phyloP scores from a whole-genome alignment of 495 filamentous ascomycete species.

The Penicillium parvum region DNA sequence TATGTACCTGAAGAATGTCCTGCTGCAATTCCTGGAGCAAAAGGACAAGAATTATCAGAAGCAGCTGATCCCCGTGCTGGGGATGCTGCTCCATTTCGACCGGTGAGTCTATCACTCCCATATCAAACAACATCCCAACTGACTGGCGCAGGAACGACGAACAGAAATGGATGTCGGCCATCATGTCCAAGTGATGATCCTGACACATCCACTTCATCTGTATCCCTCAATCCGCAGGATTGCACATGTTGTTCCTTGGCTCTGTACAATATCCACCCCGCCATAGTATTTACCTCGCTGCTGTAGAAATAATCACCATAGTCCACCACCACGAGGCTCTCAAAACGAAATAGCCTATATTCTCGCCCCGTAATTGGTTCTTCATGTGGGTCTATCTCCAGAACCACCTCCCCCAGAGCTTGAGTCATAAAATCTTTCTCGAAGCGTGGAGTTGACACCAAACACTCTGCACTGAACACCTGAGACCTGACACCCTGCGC shows the following conservation, averaged over 20 bases:
- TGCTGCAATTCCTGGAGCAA: conserved; percentile 91
- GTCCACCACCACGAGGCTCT: no score
- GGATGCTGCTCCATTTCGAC: conserved; percentile 88
- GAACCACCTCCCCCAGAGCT: not conserved
- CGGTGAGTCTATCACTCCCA: conserved; percentile 49
- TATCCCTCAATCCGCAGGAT: not conserved
- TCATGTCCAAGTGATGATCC: conserved; percentile 46
- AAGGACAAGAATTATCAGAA: conserved; percentile 86
- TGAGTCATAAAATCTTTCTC: not conserved
- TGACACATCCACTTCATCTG: not conserved
- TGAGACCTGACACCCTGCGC: no score
- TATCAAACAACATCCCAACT: conserved; percentile 4
- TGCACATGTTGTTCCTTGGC: not conserved
- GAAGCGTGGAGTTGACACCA: no score
- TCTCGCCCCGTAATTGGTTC: no score
- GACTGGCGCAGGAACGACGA: conserved; percentile 62
- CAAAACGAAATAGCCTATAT: no score
- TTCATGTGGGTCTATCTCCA: not conserved
- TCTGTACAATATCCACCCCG: conserved; percentile 18
- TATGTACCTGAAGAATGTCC: conserved; percentile 90
- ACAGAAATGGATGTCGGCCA: conserved; percentile 84
- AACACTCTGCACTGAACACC: not conserved
- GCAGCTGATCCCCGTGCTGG: conserved; percentile 87
- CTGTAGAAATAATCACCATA: not conserved
- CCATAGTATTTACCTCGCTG: conserved; percentile 5